Conservation (phyloP, 352 stramenopile species). For the Globisporangium nagaii region DNA sequence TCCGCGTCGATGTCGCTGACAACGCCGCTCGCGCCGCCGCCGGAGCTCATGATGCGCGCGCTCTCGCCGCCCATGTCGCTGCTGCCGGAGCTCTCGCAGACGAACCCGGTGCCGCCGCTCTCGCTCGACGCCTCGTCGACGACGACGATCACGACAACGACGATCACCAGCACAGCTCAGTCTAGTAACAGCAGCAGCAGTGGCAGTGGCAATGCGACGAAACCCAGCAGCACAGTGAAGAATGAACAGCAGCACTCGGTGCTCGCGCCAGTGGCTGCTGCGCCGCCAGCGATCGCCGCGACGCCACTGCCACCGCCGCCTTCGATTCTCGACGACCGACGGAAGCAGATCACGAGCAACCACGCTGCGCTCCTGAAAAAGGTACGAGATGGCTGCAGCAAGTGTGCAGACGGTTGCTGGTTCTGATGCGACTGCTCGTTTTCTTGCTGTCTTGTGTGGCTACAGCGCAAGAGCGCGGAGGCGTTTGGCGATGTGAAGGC, state of each 20-base stretch:
- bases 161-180: not conserved
- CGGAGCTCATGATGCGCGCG: conserved; percentile 62
- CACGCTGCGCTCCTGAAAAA: conserved; percentile 28
- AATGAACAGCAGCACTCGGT: conserved; percentile 3
- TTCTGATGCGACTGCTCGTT: not conserved
- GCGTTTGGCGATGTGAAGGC: conserved; percentile 33
- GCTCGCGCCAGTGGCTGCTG: not conserved
- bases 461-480: conserved; percentile 52
- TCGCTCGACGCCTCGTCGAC: conserved; percentile 21
- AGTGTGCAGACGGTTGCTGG: not conserved
- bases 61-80: conserved; percentile 69
- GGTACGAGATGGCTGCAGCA: too few relatives aligned
- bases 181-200: not conserved
- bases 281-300: not conserved
- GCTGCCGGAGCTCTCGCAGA: conserved; percentile 50
- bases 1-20: conserved; percentile 29
- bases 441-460: not conserved
- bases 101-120: conserved; percentile 20
- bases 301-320: conserved; percentile 1
- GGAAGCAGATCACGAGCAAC: conserved; percentile 13
- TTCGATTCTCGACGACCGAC: conserved; percentile 20
- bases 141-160: conserved; percentile 3
- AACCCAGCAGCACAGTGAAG: not conserved
- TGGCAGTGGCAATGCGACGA: not conserved
- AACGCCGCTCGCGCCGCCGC: conserved; percentile 49